Percentiles rank a stretch among this genome's conserved stretches.
Conservation (phyloP, 2,329 filamentous ascomycete genomes). For the Botryotinia convoluta region DNA sequence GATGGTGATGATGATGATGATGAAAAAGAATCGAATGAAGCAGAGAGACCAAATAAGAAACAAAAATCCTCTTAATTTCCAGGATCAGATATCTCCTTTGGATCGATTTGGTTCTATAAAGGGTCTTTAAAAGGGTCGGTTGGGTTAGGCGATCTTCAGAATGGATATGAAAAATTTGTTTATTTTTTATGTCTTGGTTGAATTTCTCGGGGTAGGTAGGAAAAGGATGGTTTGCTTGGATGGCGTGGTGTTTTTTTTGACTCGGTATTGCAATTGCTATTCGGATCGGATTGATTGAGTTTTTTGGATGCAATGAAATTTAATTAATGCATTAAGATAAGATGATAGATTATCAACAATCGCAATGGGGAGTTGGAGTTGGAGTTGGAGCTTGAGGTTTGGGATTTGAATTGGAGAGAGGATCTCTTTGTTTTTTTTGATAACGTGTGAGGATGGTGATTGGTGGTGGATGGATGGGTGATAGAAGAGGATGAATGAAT, state of each 20-base stretch:
- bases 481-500: neutral
- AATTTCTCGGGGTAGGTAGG: neutral
- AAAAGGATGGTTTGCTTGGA: neutral
- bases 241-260: neutral
- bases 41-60: slow-evolving; percentile 5
- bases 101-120: neutral
- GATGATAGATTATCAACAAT: neutral
- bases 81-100: neutral
- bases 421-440: neutral
- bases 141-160: neutral
- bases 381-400: neutral
- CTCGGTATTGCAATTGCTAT: neutral
- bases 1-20: slow-evolving; percentile 52
- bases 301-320: neutral
- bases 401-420: neutral
- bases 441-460: neutral
- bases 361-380: neutral
- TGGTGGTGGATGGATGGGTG: neutral
- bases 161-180: neutral
- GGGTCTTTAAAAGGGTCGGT: neutral
- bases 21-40: neutral
- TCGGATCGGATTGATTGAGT: neutral
- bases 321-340: neutral
- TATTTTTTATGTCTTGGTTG: neutral
- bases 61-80: neutral